Base-by-base conservation (phyloP, 2,329 filamentous ascomycete genomes). In the Grosmannia huntii region DNA sequence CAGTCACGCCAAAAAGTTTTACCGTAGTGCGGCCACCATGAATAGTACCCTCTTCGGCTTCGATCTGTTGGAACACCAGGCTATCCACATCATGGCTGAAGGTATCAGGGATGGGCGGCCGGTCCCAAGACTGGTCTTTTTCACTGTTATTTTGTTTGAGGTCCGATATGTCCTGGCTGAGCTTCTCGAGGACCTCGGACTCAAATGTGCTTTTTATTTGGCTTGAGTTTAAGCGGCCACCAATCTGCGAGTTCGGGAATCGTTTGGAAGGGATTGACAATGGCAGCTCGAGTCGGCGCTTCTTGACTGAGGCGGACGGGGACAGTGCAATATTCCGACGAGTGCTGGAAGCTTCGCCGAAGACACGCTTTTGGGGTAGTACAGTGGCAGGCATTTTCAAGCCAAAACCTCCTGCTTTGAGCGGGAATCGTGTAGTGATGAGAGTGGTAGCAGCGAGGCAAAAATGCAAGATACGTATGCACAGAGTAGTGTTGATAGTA, bases 31-130 rank as follows among this genome's bases (percentile, higher is more conserved):
- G 85, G 23, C 89, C 89, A 54, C 88, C 88, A 68, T 86, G 76
- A 1, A 96, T 71, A 4, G 84, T 87, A 23, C 94, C 92, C 70
- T 99, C 92, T 68, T 97, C 91, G 1, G 84, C 87, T 67, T 99
- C 95, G 64, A 99, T 99, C 67, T 95, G 87, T 73, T 99, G 94
- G 68, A 99, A 97, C 63, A 81, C 84, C n/a, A 99, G 76, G 63
- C 75, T 85, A 63, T 94, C 83, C 41, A 73, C 82, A 56, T 79
- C 69, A 10, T 85, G 78, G 60, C 73, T 64, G 60, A 81, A 82
- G 57, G 74, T 70, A n/a, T 68, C 70, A 5, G 81, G 73, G 0
- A 72, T 53, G 0, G 78, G 76, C 6, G 81, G 81, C 1, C 81
- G 77, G 53, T 86, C 85, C 95, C 94, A 99, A 68, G 89, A 81